Evolutionary conservation across 225 moss, liverwort and hornwort genomes (phyloP).

Genomic region (Bryum argenteum): DNA sequence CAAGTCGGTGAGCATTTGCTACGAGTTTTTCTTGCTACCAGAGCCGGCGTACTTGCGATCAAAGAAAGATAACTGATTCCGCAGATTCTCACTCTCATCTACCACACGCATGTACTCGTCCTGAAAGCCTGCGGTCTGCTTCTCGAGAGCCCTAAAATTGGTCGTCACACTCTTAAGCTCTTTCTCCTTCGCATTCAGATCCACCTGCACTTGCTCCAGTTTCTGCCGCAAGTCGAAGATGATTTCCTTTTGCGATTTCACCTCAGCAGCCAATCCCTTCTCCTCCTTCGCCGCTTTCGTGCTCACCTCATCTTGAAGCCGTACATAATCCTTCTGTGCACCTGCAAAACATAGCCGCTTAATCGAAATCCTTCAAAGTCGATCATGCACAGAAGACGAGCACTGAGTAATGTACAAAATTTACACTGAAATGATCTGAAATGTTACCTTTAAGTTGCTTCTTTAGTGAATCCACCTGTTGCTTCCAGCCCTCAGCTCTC

Average conservation of each 20-base stretch:
- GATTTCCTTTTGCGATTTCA: conserved; percentile 59
- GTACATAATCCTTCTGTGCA: conserved; percentile 56
- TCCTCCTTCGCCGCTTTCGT: conserved; percentile 27
- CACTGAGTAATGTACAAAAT: too few relatives aligned
- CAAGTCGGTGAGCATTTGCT: background rate
- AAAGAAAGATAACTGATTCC: conserved; percentile 63
- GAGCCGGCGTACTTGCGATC: conserved; percentile 66
- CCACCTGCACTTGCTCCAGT: conserved; percentile 66
- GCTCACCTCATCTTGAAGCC: conserved; percentile 53
- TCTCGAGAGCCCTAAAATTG: conserved; percentile 70
- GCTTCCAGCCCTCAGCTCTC: conserved; percentile 46
- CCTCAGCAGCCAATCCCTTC: conserved; percentile 37
- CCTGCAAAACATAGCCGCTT: conserved; percentile 27
- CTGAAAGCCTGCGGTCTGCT: conserved; percentile 73
- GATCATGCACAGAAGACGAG: background rate
- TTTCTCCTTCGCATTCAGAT: conserved; percentile 62
- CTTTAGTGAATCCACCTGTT: conserved; percentile 57
- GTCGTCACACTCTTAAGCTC: conserved; percentile 58
- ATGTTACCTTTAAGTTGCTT: conserved; percentile 59
- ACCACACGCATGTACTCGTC: conserved; percentile 72
- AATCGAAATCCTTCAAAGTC: background rate
- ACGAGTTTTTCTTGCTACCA: conserved; percentile 67
- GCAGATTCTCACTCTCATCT: conserved; percentile 74
- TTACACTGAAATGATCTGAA: background rate
- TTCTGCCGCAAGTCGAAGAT: conserved; percentile 66